phyloP scores from a whole-genome alignment of 2,329 filamentous ascomycete species.

The Lasiodiplodia theobromae region DNA sequence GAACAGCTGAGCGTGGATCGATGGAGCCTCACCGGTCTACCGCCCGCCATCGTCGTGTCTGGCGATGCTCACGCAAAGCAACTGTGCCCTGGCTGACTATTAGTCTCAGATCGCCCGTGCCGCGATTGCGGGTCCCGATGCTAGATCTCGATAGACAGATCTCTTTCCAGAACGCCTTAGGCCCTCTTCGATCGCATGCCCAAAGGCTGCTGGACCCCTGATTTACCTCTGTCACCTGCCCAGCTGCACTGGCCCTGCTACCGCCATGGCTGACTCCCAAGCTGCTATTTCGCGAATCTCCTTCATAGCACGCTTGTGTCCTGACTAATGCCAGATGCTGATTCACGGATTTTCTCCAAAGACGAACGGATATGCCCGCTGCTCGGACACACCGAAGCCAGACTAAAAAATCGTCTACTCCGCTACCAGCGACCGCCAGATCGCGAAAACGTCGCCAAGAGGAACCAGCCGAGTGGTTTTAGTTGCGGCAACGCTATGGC shows the following conservation, averaged over 20 bases:
- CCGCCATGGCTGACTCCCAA: not conserved
- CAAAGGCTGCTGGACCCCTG: not conserved
- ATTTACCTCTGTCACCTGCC: not conserved
- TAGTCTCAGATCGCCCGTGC: slow-evolving; percentile 13
- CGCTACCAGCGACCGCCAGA: not conserved
- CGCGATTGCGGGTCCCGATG: slow-evolving; percentile 4
- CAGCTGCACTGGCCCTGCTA: not conserved
- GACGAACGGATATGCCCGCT: not conserved
- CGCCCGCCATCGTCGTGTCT: not conserved
- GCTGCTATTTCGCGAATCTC: not conserved
- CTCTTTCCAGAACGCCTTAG: not conserved
- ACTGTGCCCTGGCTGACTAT: not conserved
- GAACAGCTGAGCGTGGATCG: not conserved
- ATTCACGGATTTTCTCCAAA: not conserved
- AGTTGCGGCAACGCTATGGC: not conserved
- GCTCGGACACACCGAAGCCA: not conserved
- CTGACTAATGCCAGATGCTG: not conserved
- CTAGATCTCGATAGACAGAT: slow-evolving; percentile 3
- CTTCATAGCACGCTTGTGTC: not conserved
- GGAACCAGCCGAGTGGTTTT: not conserved
- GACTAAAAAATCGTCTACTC: not conserved
- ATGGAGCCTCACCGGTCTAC: not conserved
- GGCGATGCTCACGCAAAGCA: not conserved
- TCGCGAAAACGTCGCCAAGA: not conserved
- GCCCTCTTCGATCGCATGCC: not conserved